Conservation (phyloP, 352 stramenopile genomes). For the Thalassiosira allenii region DNA sequence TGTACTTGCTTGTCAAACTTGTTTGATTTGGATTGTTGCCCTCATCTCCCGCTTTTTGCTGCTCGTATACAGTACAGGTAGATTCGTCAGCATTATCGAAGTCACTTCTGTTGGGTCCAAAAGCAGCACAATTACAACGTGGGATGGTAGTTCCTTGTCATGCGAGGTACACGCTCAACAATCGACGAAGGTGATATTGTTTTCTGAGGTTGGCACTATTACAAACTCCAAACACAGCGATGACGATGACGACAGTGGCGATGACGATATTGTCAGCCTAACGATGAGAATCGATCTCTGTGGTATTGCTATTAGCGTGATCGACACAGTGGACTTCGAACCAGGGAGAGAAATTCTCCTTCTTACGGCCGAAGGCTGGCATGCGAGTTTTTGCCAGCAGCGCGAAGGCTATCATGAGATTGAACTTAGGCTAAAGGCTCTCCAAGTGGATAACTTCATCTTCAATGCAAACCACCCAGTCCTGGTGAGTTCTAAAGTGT, state of each 20-base stretch:
- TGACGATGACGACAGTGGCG: slow-evolving; percentile 37
- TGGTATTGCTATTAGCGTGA: slow-evolving; percentile 66
- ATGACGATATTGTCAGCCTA: slow-evolving; percentile 49
- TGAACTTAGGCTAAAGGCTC: slow-evolving; percentile 63
- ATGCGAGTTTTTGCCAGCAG: slow-evolving; percentile 67
- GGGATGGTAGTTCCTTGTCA: slow-evolving; percentile 55
- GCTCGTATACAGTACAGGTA: too few species aligned
- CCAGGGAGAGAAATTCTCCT: slow-evolving; percentile 80
- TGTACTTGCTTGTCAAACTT: too few species aligned
- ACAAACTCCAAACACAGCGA: not conserved
- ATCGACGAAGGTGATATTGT: slow-evolving; percentile 85
- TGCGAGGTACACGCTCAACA: slow-evolving; percentile 65
- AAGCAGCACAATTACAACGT: slow-evolving; percentile 58
- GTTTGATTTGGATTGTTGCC: too few species aligned
- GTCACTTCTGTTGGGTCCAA: slow-evolving; percentile 81
- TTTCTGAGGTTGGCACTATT: slow-evolving; percentile 48
- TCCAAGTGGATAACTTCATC: slow-evolving; percentile 85
- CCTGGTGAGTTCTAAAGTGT: slow-evolving; percentile 52
- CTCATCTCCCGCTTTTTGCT: too few species aligned
- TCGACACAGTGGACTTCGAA: slow-evolving; percentile 66
- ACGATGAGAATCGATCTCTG: slow-evolving; percentile 68
- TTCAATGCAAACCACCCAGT: slow-evolving; percentile 77
- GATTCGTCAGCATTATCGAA: slow-evolving; percentile 53
- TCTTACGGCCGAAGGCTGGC: slow-evolving; percentile 64
- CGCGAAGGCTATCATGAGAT: slow-evolving; percentile 80